A percentile compares a stretch with the other conserved stretches of the same genome.
phyloP scores from a whole-genome alignment of 352 stramenopile genomes.

The Poterioochromonas sp. region DNA sequence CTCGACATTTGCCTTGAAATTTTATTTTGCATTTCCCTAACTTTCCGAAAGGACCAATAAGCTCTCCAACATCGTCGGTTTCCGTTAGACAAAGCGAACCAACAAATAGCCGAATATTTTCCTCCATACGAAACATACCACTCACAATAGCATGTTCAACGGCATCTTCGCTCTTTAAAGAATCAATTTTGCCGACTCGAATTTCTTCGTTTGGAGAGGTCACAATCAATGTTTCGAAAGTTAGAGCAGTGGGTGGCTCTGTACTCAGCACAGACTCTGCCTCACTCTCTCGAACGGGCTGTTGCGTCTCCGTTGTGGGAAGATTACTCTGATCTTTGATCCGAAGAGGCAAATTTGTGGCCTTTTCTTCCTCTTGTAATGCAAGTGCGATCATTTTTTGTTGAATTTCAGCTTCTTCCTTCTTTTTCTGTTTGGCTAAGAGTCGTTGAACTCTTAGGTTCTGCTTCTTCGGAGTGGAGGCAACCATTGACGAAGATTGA shows the following conservation, averaged over 20 bases:
- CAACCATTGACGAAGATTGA: not conserved
- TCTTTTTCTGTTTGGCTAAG: too few species aligned
- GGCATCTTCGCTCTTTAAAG: not conserved
- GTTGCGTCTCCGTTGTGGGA: not conserved
- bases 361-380: not conserved
- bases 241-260: not conserved
- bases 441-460: too few species aligned
- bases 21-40: slow-evolving; percentile 35
- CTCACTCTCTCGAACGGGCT: not conserved
- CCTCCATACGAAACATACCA: slow-evolving; percentile 33
- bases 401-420: too few species aligned
- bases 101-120: slow-evolving; percentile 23
- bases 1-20: too few species aligned
- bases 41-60: slow-evolving; percentile 34
- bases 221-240: not conserved
- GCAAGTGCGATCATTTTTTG: too few species aligned
- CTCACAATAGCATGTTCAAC: slow-evolving; percentile 17
- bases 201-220: not conserved
- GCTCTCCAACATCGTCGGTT: not conserved
- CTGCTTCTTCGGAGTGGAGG: not conserved
- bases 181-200: not conserved
- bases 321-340: not conserved
- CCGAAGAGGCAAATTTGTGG: not conserved
- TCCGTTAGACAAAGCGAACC: not conserved
- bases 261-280: not conserved